Conservation (phyloP, 2,329 filamentous ascomycete species). For the Aspergillus pseudoglaucus region DNA sequence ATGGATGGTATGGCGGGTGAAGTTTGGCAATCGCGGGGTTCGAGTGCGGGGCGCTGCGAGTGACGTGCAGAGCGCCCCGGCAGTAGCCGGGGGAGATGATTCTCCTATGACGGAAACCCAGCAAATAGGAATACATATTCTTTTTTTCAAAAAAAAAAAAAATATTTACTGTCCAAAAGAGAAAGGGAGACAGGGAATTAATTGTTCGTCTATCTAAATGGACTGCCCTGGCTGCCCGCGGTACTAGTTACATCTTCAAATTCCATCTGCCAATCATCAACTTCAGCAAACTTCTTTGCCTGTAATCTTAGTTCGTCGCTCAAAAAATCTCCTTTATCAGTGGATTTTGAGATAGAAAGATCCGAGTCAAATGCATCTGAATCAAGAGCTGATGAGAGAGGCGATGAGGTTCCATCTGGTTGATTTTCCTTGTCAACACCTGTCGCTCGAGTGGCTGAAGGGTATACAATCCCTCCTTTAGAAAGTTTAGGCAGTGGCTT, state of each 20-base stretch:
- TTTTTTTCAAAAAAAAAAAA: no score
- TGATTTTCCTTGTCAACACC: conserved; percentile 27
- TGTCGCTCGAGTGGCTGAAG: not conserved
- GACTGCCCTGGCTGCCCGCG: conserved; percentile 19
- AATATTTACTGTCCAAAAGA: not conserved
- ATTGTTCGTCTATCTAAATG: conserved; percentile 9
- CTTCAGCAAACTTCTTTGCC: conserved; percentile 35
- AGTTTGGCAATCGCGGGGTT: no score
- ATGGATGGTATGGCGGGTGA: no score
- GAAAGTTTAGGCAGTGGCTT: conserved; percentile 10
- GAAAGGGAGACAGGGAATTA: not conserved
- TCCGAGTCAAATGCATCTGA: conserved; percentile 25
- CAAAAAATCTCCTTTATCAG: conserved; percentile 12
- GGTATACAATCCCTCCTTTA: conserved; percentile 10
- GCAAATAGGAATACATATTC: no score
- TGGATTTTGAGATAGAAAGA: conserved; percentile 5
- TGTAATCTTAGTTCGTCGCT: conserved; percentile 33
- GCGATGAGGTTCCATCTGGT: conserved; percentile 19
- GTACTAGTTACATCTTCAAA: conserved; percentile 34
- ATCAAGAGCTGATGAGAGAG: conserved; percentile 26
- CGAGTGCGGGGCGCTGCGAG: no score
- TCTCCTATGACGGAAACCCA: no score
- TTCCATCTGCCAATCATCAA: conserved; percentile 39
- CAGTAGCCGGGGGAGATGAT: no score
- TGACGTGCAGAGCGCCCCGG: no score